These are phyloP conservation scores for Saturnispora kantuleensis DNA, from an alignment of 805 yeast species.

Conservation along the genomic window DNA sequence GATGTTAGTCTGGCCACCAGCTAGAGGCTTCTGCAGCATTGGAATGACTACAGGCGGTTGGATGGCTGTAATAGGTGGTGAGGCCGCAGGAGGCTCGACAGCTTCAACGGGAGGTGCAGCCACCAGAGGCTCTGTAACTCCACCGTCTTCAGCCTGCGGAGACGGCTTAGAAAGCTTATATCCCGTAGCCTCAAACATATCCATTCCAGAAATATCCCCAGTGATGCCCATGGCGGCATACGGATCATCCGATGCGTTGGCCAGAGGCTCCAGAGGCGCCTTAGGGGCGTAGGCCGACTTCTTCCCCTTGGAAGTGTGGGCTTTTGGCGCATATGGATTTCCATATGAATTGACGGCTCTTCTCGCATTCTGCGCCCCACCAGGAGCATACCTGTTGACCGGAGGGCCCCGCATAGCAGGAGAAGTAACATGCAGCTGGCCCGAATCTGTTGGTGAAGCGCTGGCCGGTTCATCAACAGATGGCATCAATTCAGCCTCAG, in stretches of 20 bases:
- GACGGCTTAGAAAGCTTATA: conserved; percentile 9
- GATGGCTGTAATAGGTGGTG: neutral
- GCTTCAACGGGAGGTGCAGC: no score
- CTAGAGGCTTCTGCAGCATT: conserved; percentile 3
- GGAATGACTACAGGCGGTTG: neutral
- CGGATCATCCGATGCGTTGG: neutral
- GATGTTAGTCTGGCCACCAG: conserved; percentile 7
- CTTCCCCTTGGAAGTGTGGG: no score
- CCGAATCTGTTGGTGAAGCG: neutral
- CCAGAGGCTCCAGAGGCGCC: neutral
- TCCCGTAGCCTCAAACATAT: conserved; percentile 27
- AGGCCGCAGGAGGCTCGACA: no score
- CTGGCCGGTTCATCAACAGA: no score
- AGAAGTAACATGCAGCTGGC: neutral
- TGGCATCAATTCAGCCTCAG: no score
- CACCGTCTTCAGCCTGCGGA: neutral
- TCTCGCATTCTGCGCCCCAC: neutral
- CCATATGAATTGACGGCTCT: conserved; percentile 7
- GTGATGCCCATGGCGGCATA: conserved; percentile 11
- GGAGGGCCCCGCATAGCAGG: neutral
- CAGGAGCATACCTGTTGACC: conserved; percentile 1
- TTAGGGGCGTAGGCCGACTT: no score
- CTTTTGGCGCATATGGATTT: conserved; percentile 5
- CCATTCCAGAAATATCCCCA: conserved; percentile 14
- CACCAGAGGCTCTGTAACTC: neutral